phyloP scores from a whole-genome alignment of 768 basidiomycete genomes.

The Trametopsis cervina region DNA sequence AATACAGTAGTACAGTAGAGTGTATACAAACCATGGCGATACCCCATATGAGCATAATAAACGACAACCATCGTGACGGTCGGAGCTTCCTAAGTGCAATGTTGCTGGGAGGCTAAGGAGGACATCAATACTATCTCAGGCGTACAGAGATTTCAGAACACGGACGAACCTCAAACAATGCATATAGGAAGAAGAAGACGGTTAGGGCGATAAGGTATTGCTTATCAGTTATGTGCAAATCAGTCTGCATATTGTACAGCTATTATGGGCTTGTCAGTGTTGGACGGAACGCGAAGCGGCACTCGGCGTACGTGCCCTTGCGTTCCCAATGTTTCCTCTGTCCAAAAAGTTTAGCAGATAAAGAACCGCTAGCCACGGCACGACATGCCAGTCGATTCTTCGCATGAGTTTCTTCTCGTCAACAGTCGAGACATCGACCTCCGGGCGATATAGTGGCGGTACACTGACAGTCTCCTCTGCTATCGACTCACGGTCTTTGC shows the following conservation, averaged over 20 bases:
- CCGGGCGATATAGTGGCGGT: slow-evolving; percentile 36
- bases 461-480: no score
- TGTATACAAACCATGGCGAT: slow-evolving; percentile 29
- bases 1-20: neutral
- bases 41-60: slow-evolving; percentile 36
- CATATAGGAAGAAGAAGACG: slow-evolving; percentile 72
- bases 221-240: slow-evolving; percentile 52
- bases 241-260: slow-evolving; percentile 52
- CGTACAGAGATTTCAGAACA: neutral
- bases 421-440: slow-evolving; percentile 44
- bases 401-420: slow-evolving; percentile 49
- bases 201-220: slow-evolving; percentile 66
- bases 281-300: neutral
- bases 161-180: slow-evolving; percentile 53
- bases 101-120: slow-evolving; percentile 51
- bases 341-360: slow-evolving; percentile 73
- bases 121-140: neutral
- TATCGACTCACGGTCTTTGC: no score
- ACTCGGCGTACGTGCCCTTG: slow-evolving; percentile 40
- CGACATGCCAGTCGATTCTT: slow-evolving; percentile 57
- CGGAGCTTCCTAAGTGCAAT: slow-evolving; percentile 49
- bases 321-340: slow-evolving; percentile 61
- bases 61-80: slow-evolving; percentile 59
- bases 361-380: slow-evolving; percentile 71
- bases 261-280: slow-evolving; percentile 18